Base-by-base conservation (phyloP, 2,329 filamentous ascomycete species). In the Ceratocystis smalleyi region DNA sequence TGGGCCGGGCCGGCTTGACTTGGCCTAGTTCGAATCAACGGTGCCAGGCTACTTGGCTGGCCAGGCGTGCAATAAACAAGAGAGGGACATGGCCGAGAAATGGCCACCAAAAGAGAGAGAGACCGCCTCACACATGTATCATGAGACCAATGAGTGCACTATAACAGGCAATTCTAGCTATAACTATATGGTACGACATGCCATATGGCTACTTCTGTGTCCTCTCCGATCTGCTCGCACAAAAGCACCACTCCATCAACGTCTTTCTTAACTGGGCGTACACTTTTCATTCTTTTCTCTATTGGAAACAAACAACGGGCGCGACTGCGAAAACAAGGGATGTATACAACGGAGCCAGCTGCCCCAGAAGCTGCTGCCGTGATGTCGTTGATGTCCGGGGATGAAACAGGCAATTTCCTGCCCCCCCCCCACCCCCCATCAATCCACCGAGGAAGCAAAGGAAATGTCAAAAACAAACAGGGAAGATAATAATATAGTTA, bases 311-410 rank as follows among this genome's bases (percentile, higher is more conserved):
- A 35, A 27, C 24, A 51, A 27, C 27, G 47, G 43, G 40, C 35
- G 49, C 35, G 12, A 40, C 35, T 4, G 35, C 35, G 35, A 40
- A 40, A 40, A 40, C 35, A 40, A 40, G 35, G 35, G 35, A 40
- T 40, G 35, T 15, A 40, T n/a, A 43, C 22, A 35, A 22, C 30
- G 22, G 27, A 45, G 49, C 35, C 17, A 55, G 47, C 54, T 19
- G 43, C 54, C 54, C 62, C 45, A 45, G 35, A 40, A 32, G 5
- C 59, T 47, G 60, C 54, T 19, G 62, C 60, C 54, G n/a, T 35
- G 5, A 61, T 59, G 4, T 40, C 35, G 35, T 40, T 65, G 62
- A 63, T 65, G 61, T 65, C 63, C 64, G 63, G 24, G 30, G 35
- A 40, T 40, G 35, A 40, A 40, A 40, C 35, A 30, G 12, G 32